Base-by-base conservation (phyloP, 768 basidiomycete genomes). In the Pisolithus orientalis region DNA sequence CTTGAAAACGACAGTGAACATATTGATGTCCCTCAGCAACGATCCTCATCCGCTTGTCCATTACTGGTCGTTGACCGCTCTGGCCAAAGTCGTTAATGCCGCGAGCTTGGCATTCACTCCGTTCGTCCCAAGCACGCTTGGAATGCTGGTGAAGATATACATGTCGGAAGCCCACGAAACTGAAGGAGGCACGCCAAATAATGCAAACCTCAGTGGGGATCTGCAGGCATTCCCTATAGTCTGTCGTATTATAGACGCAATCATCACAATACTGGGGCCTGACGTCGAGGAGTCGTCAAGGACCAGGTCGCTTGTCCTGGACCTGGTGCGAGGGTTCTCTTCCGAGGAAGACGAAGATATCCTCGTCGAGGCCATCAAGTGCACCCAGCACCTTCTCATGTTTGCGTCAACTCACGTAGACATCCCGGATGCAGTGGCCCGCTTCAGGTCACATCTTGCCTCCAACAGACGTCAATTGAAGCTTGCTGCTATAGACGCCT, bases 41-140 rank as follows among this genome's bases (percentile, higher is more conserved):
- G 96, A 99, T 66, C 94, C 95, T 0, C 96, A 98, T 65, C 95
- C 96, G 0, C 79, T 93, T 31, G 96, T 97, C 6, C 95, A 98
- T 67, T 96, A 87, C 63, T 94, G 89, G 84, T 86, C 95, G 2
- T 73, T 97, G 55, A 84, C 80, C 45, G 89, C 96, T 1, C 75
- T 99, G 29, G 82, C 87, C 6, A 77, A 82, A 14, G 94, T 98
- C 52, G 86, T 96, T 65, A 85, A 90, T 62, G 87, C 94, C 3
- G 94, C 95, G 4, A 94, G 89, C 68, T 72, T 98, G 51, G 85
- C 90, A 0, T 99, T 95, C 64, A 83, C 89, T 4, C 90, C 93
- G 0, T 95, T 87, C 62, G 87, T 96, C 5, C 78, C 88, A 2
- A 83, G 83, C 57, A 97, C 94, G 0, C 76, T 98, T 32, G 92